These are phyloP conservation scores for Phaeosphaeria sp. DNA, from an alignment of 2,329 filamentous ascomycete species.

Conservation along the genomic window DNA sequence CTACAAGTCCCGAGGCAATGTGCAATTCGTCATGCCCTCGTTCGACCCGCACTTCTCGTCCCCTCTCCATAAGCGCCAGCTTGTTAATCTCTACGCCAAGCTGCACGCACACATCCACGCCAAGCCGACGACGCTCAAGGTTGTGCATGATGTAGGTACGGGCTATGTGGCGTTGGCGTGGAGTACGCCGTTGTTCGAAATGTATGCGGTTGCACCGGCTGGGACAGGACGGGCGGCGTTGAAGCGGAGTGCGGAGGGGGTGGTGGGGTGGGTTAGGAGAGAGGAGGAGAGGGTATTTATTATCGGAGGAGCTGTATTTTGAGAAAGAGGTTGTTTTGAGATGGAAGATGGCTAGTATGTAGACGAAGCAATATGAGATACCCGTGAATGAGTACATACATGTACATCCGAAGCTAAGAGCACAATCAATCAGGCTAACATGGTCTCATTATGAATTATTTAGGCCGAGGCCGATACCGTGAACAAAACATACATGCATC, in stretches of 20 bases:
- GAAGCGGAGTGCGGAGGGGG: slow-evolving; percentile 84
- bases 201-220: slow-evolving; percentile 92
- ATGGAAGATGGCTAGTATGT: too few species aligned
- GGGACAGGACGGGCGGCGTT: slow-evolving; percentile 68
- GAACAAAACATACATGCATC: background rate
- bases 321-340: too few species aligned
- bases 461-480: background rate
- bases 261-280: slow-evolving; percentile 87
- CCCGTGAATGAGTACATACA: background rate
- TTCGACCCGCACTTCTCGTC: slow-evolving; percentile 72
- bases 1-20: slow-evolving; percentile 92
- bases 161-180: slow-evolving; percentile 79
- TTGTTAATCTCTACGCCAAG: slow-evolving; percentile 81
- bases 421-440: background rate
- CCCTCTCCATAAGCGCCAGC: slow-evolving; percentile 66
- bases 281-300: slow-evolving; percentile 97
- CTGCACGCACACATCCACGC: slow-evolving; percentile 86
- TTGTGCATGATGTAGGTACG: slow-evolving; percentile 80
- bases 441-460: background rate
- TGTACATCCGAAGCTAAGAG: too few species aligned
- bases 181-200: slow-evolving; percentile 89
- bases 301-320: slow-evolving; percentile 88
- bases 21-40: slow-evolving; percentile 93
- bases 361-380: background rate
- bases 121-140: slow-evolving; percentile 82